phyloP scores from a whole-genome alignment of 768 basidiomycete species.

The Phylloporus rhodoxanthus region DNA sequence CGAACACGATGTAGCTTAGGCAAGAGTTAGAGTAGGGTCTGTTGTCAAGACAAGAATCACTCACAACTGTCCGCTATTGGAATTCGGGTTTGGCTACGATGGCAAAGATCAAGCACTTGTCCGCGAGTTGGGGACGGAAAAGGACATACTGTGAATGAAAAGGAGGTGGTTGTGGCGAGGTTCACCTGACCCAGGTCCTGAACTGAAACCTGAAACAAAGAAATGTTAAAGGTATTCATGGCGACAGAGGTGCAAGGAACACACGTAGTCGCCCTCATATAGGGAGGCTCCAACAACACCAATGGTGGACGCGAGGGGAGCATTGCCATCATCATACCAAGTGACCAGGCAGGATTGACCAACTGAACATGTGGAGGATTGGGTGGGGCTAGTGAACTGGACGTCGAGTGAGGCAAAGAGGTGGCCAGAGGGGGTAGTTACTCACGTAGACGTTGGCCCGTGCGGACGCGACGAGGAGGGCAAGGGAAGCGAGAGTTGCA shows the following conservation, averaged over 20 bases:
- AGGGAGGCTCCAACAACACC: conserved; percentile 52
- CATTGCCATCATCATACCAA: conserved; percentile 60
- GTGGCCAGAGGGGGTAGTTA: neutral
- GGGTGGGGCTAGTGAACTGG: conserved; percentile 45
- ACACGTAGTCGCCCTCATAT: conserved; percentile 51
- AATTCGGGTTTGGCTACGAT: no score
- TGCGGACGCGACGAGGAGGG: conserved; percentile 18
- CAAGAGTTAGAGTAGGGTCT: conserved; percentile 1
- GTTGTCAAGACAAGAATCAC: conserved; percentile 15
- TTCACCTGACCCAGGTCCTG: conserved; percentile 38
- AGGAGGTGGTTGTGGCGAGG: conserved; percentile 41
- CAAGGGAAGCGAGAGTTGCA: conserved; percentile 10
- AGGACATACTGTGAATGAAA: conserved; percentile 52
- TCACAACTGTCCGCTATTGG: no score
- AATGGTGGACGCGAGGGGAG: conserved; percentile 44
- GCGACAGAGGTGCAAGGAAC: conserved; percentile 12
- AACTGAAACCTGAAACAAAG: conserved; percentile 40
- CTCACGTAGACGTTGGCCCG: conserved; percentile 20
- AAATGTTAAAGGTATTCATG: neutral
- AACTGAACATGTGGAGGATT: conserved; percentile 43
- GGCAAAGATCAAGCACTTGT: neutral
- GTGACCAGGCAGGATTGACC: conserved; percentile 48
- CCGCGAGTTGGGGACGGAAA: neutral
- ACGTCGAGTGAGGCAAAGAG: neutral
- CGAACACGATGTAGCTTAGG: conserved; percentile 58